A percentile compares a stretch with the other conserved stretches of the same genome.
Conservation (phyloP, 371 early-diverging fungal genomes). For the Mucor ambiguus region DNA sequence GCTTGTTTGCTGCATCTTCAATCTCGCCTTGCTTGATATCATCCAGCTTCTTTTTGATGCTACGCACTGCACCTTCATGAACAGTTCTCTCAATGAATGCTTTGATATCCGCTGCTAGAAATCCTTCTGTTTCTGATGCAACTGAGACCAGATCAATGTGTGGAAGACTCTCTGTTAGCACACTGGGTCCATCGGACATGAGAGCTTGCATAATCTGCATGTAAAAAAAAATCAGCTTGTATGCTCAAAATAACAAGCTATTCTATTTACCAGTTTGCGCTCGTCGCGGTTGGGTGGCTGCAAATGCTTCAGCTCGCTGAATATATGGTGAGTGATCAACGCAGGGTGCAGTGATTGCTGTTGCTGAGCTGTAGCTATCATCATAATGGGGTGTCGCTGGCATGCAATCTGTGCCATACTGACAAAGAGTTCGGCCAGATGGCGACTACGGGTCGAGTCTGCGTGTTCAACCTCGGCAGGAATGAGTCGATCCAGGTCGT, state of each 20-base stretch:
- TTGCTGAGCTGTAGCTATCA: constrained; percentile 75
- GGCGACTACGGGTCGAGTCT: constrained; percentile 69
- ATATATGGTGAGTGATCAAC: constrained; percentile 65
- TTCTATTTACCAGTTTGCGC: constrained; percentile 56
- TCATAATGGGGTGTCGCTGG: constrained; percentile 53
- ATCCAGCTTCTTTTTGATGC: constrained; percentile 46
- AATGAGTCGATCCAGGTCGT: constrained; percentile 94
- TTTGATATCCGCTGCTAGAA: constrained; percentile 82
- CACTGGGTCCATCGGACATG: constrained; percentile 45
- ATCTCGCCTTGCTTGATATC: constrained; percentile 12
- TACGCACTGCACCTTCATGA: constrained; percentile 80
- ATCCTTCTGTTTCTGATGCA: constrained; percentile 88
- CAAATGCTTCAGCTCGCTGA: constrained; percentile 69
- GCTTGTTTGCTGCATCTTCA: constrained; percentile 3
- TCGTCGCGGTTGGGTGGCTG: constrained; percentile 72
- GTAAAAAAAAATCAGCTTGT: neutral
- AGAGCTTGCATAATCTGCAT: constrained; percentile 61
- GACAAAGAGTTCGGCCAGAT: constrained; percentile 71
- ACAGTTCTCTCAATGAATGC: constrained; percentile 80
- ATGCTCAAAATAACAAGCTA: too few species aligned
- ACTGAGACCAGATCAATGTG: constrained; percentile 71
- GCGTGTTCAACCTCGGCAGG: constrained; percentile 85
- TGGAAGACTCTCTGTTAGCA: constrained; percentile 39
- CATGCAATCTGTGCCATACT: constrained; percentile 48
- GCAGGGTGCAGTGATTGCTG: constrained; percentile 68